Conservation (phyloP, 2,329 filamentous ascomycete genomes). For the Arachnopeziza araneosa region DNA sequence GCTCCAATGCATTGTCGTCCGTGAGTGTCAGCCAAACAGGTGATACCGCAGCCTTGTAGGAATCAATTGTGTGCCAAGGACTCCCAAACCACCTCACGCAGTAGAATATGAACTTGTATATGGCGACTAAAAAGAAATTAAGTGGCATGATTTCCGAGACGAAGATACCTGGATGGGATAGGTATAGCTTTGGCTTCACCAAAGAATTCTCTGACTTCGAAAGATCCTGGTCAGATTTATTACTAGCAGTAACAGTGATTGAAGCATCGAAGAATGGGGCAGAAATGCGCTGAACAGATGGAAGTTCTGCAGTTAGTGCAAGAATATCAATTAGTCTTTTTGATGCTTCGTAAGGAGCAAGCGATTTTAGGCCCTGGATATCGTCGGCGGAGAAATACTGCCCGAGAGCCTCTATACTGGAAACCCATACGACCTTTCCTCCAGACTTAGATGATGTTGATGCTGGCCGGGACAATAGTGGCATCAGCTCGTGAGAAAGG, state of each 20-base stretch:
- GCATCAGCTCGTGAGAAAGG: conserved; percentile 72
- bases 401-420: conserved; percentile 65
- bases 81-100: conserved; percentile 74
- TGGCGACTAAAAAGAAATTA: conserved; percentile 60
- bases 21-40: conserved; percentile 75
- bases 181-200: conserved; percentile 60
- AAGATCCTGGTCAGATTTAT: conserved; percentile 9
- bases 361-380: conserved; percentile 63
- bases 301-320: conserved; percentile 65
- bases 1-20: conserved; percentile 55
- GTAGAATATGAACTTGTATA: conserved; percentile 64
- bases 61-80: conserved; percentile 77
- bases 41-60: conserved; percentile 71
- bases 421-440: conserved; percentile 72
- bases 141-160: conserved; percentile 77
- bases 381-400: conserved; percentile 57
- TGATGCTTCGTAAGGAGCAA: conserved; percentile 70
- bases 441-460: conserved; percentile 19
- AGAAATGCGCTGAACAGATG: conserved; percentile 54
- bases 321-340: conserved; percentile 86
- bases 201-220: conserved; percentile 16
- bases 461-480: conserved; percentile 50
- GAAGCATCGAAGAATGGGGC: conserved; percentile 47
- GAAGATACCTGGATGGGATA: conserved; percentile 83
- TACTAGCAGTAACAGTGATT: conserved; percentile 21